Conservation (phyloP, 768 basidiomycete species). For the Holtermannia corniformis region DNA sequence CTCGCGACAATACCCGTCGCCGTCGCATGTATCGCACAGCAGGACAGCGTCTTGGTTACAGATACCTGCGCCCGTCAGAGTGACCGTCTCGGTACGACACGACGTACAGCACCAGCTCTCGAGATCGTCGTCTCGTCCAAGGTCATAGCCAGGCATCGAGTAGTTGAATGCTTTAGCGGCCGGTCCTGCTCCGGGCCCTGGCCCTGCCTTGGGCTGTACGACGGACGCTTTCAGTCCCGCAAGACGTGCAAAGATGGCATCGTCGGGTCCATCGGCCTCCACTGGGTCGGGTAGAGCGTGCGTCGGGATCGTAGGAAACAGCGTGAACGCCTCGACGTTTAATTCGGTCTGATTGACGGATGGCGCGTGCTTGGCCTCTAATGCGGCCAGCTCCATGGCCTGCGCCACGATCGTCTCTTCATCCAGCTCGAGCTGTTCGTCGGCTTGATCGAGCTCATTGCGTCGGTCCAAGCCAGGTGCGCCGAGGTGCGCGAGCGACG, state of each 20-base stretch:
- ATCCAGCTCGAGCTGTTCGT: too few species aligned
- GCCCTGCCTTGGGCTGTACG: background rate
- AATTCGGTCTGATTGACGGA: too few species aligned
- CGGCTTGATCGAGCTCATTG: too few species aligned
- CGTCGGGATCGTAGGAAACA: background rate
- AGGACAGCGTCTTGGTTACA: background rate
- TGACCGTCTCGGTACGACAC: background rate
- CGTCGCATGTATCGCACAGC: background rate
- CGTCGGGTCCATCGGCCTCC: background rate
- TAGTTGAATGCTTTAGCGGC: background rate
- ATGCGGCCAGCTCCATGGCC: too few species aligned
- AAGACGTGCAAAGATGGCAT: background rate
- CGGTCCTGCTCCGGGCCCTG: background rate
- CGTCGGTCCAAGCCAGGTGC: too few species aligned
- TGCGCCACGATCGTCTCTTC: too few species aligned
- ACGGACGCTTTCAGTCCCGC: background rate
- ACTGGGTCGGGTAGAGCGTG: background rate
- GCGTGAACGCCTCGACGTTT: background rate
- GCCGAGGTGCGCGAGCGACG: too few species aligned
- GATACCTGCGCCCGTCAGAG: background rate
- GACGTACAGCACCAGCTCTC: background rate
- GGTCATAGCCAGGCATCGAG: background rate
- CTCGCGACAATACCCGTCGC: background rate
- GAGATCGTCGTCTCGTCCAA: background rate
- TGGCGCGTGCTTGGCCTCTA: too few species aligned